These are phyloP conservation scores for Psidium guajava DNA, from an alignment of 345 rosid species.

Conservation along the genomic window DNA sequence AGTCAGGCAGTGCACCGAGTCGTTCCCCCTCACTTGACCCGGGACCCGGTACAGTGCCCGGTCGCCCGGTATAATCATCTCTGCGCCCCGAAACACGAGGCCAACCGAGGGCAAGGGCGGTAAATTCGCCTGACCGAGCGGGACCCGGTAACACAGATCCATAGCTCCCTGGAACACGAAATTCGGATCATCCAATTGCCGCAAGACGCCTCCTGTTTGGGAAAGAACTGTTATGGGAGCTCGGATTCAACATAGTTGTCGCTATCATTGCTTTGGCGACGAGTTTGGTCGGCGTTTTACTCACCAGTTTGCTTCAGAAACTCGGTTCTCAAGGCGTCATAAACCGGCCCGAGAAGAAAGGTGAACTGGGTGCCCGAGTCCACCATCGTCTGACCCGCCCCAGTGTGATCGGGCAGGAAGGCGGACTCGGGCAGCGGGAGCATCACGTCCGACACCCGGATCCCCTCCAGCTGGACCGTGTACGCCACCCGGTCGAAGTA, in stretches of 20 bases:
- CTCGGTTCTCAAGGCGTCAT: constrained; percentile 45
- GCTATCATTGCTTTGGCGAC: neutral
- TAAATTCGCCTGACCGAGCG: constrained; percentile 7
- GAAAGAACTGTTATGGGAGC: neutral
- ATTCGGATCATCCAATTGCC: constrained; percentile 50
- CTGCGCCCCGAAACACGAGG: constrained; percentile 68
- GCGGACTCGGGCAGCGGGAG: constrained; percentile 49
- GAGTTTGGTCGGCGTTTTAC: neutral
- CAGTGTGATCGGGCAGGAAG: constrained; percentile 79
- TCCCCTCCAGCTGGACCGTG: constrained; percentile 83
- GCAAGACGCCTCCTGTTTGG: constrained; percentile 26
- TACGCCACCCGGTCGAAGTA: constrained; percentile 84
- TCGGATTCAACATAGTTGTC: neutral
- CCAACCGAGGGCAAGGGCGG: constrained; percentile 52
- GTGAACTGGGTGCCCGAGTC: constrained; percentile 92
- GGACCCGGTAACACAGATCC: constrained; percentile 70
- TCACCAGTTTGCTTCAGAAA: constrained; percentile 34
- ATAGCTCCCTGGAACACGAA: constrained; percentile 83
- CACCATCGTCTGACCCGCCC: constrained; percentile 95
- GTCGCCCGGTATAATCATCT: constrained; percentile 56
- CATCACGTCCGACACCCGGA: constrained; percentile 48
- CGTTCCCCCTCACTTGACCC: constrained; percentile 40
- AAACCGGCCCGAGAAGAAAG: constrained; percentile 78
- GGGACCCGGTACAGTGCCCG: constrained; percentile 53
- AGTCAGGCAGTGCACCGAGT: constrained; percentile 68